These are phyloP conservation scores for Hyphopichia wangnamkhiaoensis DNA, from an alignment of 1,139 yeast genomes.

Conservation along the genomic window DNA sequence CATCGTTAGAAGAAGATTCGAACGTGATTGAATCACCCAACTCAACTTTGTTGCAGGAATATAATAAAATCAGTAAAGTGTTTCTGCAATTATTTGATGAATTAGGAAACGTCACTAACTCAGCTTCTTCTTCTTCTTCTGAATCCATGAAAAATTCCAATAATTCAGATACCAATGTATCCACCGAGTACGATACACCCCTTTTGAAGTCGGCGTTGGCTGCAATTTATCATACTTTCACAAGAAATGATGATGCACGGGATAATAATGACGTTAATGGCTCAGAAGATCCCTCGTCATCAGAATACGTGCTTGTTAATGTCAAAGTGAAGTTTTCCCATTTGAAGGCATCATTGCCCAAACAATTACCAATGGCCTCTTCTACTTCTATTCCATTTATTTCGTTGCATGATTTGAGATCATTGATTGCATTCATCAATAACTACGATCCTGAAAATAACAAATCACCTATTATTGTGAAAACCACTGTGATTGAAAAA, in stretches of 20 bases:
- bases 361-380: slow-evolving; percentile 51
- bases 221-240: slow-evolving; percentile 46
- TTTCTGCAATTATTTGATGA: slow-evolving; percentile 30
- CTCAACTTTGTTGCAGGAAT: slow-evolving; percentile 23
- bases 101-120: slow-evolving; percentile 21
- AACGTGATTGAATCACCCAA: slow-evolving; percentile 7
- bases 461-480: slow-evolving; percentile 41
- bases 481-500: slow-evolving; percentile 63
- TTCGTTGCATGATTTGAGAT: slow-evolving; percentile 58
- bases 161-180: slow-evolving; percentile 6
- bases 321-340: slow-evolving; percentile 63
- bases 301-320: slow-evolving; percentile 64
- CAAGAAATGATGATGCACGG: slow-evolving; percentile 11
- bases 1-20: slow-evolving; percentile 36
- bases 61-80: slow-evolving; percentile 26
- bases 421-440: slow-evolving; percentile 62
- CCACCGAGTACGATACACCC: slow-evolving; percentile 21
- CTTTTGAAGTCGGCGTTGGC: slow-evolving; percentile 44
- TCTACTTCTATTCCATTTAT: slow-evolving; percentile 56
- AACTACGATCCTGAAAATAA: slow-evolving; percentile 22
- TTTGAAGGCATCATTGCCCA: slow-evolving; percentile 59
- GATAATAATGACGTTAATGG: slow-evolving; percentile 6
- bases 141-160: slow-evolving; percentile 2
- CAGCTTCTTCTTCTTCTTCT: slow-evolving; percentile 7
- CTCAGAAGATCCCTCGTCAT: slow-evolving; percentile 11